Conservation (phyloP, 768 basidiomycete genomes). For the Lentinula raphanica region DNA sequence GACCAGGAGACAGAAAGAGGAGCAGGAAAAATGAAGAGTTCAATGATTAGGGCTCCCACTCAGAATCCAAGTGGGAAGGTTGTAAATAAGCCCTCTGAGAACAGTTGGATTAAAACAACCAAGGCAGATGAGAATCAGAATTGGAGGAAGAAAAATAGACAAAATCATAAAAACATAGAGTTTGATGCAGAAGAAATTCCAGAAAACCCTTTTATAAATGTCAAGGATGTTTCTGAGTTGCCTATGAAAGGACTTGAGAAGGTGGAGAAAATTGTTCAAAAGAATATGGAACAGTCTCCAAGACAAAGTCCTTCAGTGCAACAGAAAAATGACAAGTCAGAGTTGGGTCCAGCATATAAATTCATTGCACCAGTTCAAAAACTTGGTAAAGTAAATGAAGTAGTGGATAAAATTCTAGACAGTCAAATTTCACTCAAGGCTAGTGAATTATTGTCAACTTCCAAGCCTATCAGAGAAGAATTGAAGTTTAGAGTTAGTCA, state of each 20-base stretch:
- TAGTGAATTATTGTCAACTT: neutral
- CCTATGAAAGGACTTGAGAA: neutral
- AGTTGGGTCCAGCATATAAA: neutral
- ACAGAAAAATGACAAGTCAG: neutral
- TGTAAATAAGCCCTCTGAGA: neutral
- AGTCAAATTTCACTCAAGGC: neutral
- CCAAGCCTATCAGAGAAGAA: neutral
- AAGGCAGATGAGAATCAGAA: neutral
- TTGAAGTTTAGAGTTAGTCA: neutral
- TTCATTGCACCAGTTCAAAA: neutral
- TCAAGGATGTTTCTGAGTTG: neutral
- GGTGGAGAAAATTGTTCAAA: neutral
- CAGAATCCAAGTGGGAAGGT: neutral
- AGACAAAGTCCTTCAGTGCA: neutral
- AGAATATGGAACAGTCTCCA: neutral
- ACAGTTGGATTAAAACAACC: neutral
- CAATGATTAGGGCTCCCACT: neutral
- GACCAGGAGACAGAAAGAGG: neutral
- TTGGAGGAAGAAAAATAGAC: neutral
- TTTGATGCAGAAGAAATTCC: neutral
- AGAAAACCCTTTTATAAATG: neutral
- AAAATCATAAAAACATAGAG: neutral
- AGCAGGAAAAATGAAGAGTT: neutral
- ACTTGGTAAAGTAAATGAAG: neutral
- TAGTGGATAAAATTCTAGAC: neutral